phyloP scores from a whole-genome alignment of 2,329 filamentous ascomycete species.

The Catunica adiposa region DNA sequence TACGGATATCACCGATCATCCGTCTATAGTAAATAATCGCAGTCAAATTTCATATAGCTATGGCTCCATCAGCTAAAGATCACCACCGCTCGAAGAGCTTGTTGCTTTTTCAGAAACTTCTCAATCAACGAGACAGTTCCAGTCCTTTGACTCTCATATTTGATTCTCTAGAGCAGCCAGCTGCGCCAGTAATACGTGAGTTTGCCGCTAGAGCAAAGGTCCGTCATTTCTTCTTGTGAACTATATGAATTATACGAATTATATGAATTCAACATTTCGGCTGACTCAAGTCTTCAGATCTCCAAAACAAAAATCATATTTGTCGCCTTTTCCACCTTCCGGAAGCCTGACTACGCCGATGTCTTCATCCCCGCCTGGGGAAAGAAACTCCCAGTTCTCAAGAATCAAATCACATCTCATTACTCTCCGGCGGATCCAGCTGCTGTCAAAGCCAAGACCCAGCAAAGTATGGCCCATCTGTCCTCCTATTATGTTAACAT shows the following conservation, averaged over 20 bases:
- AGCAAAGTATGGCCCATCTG: conserved; percentile 3
- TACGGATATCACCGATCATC: neutral
- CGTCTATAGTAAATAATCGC: neutral
- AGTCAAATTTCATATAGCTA: conserved; percentile 18
- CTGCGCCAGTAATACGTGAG: conserved; percentile 51
- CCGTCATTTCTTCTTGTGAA: conserved; percentile 13
- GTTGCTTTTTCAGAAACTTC: conserved; percentile 64
- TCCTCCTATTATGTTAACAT: neutral
- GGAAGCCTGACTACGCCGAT: conserved; percentile 47
- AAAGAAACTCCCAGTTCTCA: conserved; percentile 30
- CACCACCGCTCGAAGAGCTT: conserved; percentile 74
- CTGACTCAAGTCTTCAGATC: conserved; percentile 17
- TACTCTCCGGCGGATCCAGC: neutral
- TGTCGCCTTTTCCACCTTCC: conserved; percentile 60
- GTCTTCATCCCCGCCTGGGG: conserved; percentile 47
- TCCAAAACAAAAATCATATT: conserved; percentile 56
- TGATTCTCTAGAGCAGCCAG: conserved; percentile 72
- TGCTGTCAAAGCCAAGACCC: neutral
- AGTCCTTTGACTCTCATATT: conserved; percentile 78
- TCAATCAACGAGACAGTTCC: conserved; percentile 60
- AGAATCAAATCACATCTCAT: neutral
- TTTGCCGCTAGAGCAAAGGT: conserved; percentile 63
- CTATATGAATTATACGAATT: no score
- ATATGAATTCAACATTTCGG: no score
- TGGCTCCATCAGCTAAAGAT: conserved; percentile 39